These are phyloP conservation scores for Porphyrellus sp. DNA, from an alignment of 1,284 basidiomycete genomes.

Conservation along the genomic window DNA sequence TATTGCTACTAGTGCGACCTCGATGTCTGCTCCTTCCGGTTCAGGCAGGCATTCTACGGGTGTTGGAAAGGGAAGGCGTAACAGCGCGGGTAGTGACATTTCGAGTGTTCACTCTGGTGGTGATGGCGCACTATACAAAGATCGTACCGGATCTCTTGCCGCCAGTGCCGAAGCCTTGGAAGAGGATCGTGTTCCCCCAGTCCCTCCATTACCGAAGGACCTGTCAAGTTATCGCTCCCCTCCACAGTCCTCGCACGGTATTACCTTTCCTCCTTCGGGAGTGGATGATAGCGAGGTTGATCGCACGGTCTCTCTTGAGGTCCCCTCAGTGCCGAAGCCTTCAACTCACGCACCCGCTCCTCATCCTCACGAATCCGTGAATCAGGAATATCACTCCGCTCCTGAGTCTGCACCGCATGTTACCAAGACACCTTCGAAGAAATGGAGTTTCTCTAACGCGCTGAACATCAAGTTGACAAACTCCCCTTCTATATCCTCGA, in stretches of 20 bases:
- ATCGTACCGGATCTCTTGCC: slow-evolving; percentile 59
- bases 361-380: slow-evolving; percentile 21
- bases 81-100: slow-evolving; percentile 84
- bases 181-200: slow-evolving; percentile 79
- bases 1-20: slow-evolving; percentile 70
- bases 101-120: slow-evolving; percentile 71
- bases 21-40: slow-evolving; percentile 63
- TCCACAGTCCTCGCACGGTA: slow-evolving; percentile 49
- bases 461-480: slow-evolving; percentile 77
- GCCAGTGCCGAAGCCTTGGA: slow-evolving; percentile 56
- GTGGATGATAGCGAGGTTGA: slow-evolving; percentile 39
- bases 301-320: slow-evolving; percentile 52
- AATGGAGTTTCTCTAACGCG: slow-evolving; percentile 93
- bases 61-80: slow-evolving; percentile 56
- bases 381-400: slow-evolving; percentile 37
- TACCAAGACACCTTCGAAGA: slow-evolving; percentile 80
- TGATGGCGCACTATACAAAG: slow-evolving; percentile 53
- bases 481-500: slow-evolving; percentile 60
- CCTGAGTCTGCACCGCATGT: slow-evolving; percentile 41
- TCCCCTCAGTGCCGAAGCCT: slow-evolving; percentile 42
- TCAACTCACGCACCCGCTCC: slow-evolving; percentile 25
- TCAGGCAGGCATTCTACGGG: slow-evolving; percentile 63
- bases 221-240: slow-evolving; percentile 75
- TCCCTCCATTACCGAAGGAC: slow-evolving; percentile 94
- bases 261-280: slow-evolving; percentile 47